These are phyloP conservation scores for Coemansia sp. DNA, from an alignment of 192 early-diverging fungal genomes.

Conservation along the genomic window DNA sequence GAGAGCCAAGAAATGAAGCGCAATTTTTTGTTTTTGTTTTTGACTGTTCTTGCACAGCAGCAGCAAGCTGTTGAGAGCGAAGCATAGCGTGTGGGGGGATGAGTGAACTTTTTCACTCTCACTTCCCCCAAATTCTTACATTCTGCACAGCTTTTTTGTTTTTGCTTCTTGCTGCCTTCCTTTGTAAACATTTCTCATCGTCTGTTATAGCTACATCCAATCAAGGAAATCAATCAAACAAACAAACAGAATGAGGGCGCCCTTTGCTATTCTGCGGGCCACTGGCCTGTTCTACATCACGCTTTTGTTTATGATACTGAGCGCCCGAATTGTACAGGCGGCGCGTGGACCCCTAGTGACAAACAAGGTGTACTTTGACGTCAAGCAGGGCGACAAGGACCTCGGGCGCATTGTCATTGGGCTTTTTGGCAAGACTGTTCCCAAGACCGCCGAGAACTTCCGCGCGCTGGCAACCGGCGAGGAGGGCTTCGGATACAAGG, in stretches of 20 bases:
- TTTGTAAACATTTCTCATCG: not conserved
- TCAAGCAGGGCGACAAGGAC: conserved; percentile 72
- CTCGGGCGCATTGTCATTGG: conserved; percentile 58
- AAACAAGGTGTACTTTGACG: conserved; percentile 85
- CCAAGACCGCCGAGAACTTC: conserved; percentile 96
- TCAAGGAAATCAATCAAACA: not conserved
- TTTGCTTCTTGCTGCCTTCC: not conserved
- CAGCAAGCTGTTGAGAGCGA: too few species aligned
- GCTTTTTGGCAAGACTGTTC: conserved; percentile 81
- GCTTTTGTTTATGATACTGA: conserved; percentile 31
- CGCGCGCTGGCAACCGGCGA: conserved; percentile 59
- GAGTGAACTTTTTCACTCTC: too few species aligned
- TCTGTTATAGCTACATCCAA: not conserved
- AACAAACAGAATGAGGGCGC: conserved; percentile 39
- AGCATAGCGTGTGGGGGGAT: too few species aligned
- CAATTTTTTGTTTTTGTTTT: too few species aligned
- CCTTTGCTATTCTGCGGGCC: conserved; percentile 38
- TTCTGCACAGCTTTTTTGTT: too few species aligned
- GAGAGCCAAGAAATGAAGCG: too few species aligned
- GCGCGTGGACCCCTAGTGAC: conserved; percentile 67
- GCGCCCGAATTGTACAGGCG: conserved; percentile 47
- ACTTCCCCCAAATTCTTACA: too few species aligned
- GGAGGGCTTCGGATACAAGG: conserved; percentile 65
- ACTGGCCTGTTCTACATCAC: conserved; percentile 37
- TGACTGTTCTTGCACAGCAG: too few species aligned